Evolutionary conservation across 441 rosid genomes (phyloP).

Genomic region (Erodium texanum): DNA sequence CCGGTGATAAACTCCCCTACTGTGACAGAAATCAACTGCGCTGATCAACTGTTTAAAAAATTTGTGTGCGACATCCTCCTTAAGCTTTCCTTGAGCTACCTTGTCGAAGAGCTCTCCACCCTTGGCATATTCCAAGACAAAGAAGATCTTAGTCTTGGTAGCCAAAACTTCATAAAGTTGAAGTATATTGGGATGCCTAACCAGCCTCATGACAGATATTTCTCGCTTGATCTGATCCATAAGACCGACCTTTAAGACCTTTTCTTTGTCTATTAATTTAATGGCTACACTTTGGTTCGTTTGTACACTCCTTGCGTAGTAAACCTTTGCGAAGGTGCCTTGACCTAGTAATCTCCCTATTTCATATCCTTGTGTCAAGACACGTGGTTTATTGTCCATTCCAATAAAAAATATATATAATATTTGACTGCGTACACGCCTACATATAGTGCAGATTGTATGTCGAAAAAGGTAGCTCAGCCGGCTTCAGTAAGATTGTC

Average conservation of each 20-base stretch:
- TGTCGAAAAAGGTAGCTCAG: too few relatives aligned
- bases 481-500: too few relatives aligned
- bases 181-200: constrained; percentile 66
- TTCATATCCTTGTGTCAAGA: too few relatives aligned
- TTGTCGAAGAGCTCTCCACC: constrained; percentile 83
- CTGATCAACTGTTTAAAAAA: constrained; percentile 69
- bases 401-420: too few relatives aligned
- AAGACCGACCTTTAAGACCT: constrained; percentile 48
- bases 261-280: constrained; percentile 57
- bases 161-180: constrained; percentile 72
- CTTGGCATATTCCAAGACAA: constrained; percentile 63
- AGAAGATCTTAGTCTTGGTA: constrained; percentile 56
- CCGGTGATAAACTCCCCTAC: constrained; percentile 79
- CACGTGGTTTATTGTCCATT: too few relatives aligned
- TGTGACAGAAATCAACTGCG: constrained; percentile 77
- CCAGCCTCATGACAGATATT: constrained; percentile 58
- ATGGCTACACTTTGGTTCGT: constrained; percentile 32
- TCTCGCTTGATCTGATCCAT: constrained; percentile 81
- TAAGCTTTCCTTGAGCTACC: constrained; percentile 47
- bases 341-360: too few relatives aligned
- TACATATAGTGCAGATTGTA: too few relatives aligned
- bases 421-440: too few relatives aligned
- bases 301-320: too few relatives aligned
- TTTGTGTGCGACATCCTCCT: constrained; percentile 56
- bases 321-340: too few relatives aligned